phyloP scores from a whole-genome alignment of 1,284 basidiomycete species.

The Termitomyces sp. region DNA sequence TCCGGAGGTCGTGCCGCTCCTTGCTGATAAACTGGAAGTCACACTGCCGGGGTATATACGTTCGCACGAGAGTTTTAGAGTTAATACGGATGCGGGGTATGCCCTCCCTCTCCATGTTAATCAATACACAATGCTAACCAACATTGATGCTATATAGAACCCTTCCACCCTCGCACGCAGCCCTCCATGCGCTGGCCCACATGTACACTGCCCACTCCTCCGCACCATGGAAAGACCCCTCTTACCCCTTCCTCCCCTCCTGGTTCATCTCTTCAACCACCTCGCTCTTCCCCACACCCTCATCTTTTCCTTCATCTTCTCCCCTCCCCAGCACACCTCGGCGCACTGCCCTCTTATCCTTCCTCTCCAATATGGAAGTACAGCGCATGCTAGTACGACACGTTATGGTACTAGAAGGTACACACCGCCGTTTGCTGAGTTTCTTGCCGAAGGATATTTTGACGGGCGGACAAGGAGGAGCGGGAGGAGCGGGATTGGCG shows the following conservation, averaged over 20 bases:
- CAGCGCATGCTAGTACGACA: slow-evolving; percentile 64
- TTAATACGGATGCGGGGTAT: slow-evolving; percentile 64
- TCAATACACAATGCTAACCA: not conserved
- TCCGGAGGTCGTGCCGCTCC: slow-evolving; percentile 72
- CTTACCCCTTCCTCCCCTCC: slow-evolving; percentile 48
- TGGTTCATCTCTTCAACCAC: slow-evolving; percentile 68
- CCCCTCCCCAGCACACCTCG: slow-evolving; percentile 30
- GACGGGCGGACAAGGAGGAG: not conserved
- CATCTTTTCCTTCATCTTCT: slow-evolving; percentile 21
- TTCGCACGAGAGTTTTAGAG: slow-evolving; percentile 57
- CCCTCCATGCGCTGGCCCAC: slow-evolving; percentile 72
- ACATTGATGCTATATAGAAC: slow-evolving; percentile 18
- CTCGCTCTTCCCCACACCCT: slow-evolving; percentile 31
- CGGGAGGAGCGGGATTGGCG: slow-evolving; percentile 47
- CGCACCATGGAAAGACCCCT: slow-evolving; percentile 76
- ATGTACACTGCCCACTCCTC: slow-evolving; percentile 78
- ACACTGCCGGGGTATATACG: slow-evolving; percentile 55
- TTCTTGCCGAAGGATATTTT: slow-evolving; percentile 60
- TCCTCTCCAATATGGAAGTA: slow-evolving; percentile 37
- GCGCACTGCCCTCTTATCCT: slow-evolving; percentile 35
- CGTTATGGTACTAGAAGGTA: slow-evolving; percentile 63
- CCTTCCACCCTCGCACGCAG: slow-evolving; percentile 35
- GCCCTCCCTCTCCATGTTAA: slow-evolving; percentile 15
- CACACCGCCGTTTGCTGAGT: slow-evolving; percentile 53
- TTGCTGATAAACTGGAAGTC: slow-evolving; percentile 82